These are phyloP conservation scores for Talaromyces wortmannii DNA, from an alignment of 495 filamentous ascomycete species.

Conservation along the genomic window DNA sequence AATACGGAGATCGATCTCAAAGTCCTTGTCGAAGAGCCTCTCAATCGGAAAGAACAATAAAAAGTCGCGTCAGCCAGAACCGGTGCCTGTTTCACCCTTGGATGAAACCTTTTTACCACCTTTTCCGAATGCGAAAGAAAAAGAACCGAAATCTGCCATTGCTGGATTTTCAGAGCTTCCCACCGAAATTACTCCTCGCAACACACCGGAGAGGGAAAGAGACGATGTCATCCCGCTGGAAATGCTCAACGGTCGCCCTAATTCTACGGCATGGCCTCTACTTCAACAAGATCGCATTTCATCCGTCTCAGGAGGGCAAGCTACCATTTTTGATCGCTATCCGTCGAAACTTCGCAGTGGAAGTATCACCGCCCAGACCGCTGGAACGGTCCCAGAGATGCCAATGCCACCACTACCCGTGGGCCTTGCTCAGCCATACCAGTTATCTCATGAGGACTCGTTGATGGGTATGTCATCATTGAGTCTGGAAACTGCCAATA, in stretches of 20 bases:
- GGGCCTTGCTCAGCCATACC: conserved; percentile 22
- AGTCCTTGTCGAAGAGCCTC: conserved; percentile 4
- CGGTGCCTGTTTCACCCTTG: background rate
- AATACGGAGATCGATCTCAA: conserved; percentile 3
- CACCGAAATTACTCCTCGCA: conserved; percentile 30
- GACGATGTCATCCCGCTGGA: conserved; percentile 14
- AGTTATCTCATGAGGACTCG: conserved; percentile 32
- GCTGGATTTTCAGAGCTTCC: conserved; percentile 33
- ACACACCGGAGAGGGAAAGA: conserved; percentile 32
- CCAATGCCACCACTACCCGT: conserved; percentile 40
- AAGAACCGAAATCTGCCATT: conserved; percentile 29
- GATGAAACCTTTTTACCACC: background rate
- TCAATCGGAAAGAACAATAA: background rate
- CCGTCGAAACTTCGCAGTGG: conserved; percentile 21
- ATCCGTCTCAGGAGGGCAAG: conserved; percentile 10
- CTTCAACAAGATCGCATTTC: conserved; percentile 12
- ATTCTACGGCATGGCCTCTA: conserved; percentile 25
- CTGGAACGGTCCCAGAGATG: conserved; percentile 31
- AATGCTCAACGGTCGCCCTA: conserved; percentile 18
- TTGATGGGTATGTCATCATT: conserved; percentile 32
- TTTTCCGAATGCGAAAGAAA: conserved; percentile 18
- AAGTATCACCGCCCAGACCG: conserved; percentile 33
- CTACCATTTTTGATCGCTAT: conserved; percentile 17
- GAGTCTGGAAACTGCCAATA: conserved; percentile 41
- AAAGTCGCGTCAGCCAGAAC: background rate